Conservation (phyloP, 2,329 filamentous ascomycete genomes). For the Fusarium tricinctum region DNA sequence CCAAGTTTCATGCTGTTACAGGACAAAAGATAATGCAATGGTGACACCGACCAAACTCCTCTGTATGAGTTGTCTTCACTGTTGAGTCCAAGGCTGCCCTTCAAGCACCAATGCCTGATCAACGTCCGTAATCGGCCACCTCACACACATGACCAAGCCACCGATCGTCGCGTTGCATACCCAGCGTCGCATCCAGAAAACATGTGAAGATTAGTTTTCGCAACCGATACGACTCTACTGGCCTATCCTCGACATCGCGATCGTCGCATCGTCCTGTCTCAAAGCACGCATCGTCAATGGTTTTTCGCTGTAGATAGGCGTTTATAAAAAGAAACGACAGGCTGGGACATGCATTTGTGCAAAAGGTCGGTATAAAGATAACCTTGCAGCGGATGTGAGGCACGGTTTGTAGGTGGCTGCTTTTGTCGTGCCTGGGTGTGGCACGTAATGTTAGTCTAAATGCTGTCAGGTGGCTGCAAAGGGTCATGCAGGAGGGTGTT, state of each 20-base stretch:
- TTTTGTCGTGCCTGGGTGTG: conserved; percentile 34
- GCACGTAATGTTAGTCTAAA: conserved; percentile 9
- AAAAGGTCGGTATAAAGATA: conserved; percentile 11
- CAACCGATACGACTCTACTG: conserved; percentile 22
- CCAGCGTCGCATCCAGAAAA: conserved; percentile 19
- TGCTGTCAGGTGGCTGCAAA: conserved; percentile 20
- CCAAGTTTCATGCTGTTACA: too few species aligned
- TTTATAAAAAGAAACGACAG: conserved; percentile 23
- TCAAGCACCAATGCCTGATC: conserved; percentile 7
- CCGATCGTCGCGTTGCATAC: conserved; percentile 38
- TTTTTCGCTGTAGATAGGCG: neutral
- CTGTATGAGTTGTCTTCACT: neutral
- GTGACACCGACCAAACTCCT: neutral
- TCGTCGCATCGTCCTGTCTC: conserved; percentile 14
- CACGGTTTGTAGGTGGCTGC: conserved; percentile 26
- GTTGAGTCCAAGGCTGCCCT: neutral
- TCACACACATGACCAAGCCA: conserved; percentile 37
- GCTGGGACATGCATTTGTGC: neutral
- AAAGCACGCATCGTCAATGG: neutral
- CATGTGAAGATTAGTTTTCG: conserved; percentile 40
- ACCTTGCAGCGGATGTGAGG: conserved; percentile 23
- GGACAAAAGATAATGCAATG: neutral
- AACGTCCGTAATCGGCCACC: conserved; percentile 12
- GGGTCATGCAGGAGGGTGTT: conserved; percentile 22
- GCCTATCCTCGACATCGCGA: neutral